Evolutionary conservation across 768 basidiomycete species (phyloP).

Genomic region (Amanita subjunquillea): DNA sequence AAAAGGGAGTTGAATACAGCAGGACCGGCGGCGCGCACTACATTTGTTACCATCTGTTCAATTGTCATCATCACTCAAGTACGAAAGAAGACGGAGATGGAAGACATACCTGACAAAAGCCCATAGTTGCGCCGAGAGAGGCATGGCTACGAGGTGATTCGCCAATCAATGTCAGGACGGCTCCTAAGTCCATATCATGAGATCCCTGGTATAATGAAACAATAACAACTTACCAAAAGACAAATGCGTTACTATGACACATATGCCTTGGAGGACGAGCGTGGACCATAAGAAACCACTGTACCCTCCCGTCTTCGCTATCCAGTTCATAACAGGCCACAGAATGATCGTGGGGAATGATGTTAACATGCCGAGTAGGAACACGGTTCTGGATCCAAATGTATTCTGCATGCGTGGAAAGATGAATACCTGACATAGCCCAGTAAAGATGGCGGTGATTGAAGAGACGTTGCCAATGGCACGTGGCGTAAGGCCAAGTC

Average conservation of each 20-base stretch:
- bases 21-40: no score
- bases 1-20: no score
- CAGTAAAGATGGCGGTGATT: conserved; percentile 40
- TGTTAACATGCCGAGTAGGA: conserved; percentile 29
- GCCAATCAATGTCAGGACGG: no score
- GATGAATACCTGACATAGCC: conserved; percentile 42
- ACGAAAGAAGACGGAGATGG: no score
- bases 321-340: conserved; percentile 28
- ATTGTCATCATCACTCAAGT: no score
- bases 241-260: neutral
- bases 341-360: conserved; percentile 30
- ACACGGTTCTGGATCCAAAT: conserved; percentile 18
- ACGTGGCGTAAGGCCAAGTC: conserved; percentile 18
- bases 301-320: neutral
- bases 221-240: neutral
- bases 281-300: neutral
- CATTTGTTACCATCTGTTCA: no score
- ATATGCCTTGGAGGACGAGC: neutral
- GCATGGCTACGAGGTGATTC: no score
- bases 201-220: no score
- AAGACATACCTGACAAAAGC: no score
- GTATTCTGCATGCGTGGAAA: conserved; percentile 44
- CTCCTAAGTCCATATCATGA: no score
- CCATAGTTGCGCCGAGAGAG: no score
- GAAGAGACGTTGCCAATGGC: conserved; percentile 50